Evolutionary conservation across 1,284 basidiomycete genomes (phyloP), one percentile per base, ranked within the genome.

Genomic region (Phylloporus gajari): DNA sequence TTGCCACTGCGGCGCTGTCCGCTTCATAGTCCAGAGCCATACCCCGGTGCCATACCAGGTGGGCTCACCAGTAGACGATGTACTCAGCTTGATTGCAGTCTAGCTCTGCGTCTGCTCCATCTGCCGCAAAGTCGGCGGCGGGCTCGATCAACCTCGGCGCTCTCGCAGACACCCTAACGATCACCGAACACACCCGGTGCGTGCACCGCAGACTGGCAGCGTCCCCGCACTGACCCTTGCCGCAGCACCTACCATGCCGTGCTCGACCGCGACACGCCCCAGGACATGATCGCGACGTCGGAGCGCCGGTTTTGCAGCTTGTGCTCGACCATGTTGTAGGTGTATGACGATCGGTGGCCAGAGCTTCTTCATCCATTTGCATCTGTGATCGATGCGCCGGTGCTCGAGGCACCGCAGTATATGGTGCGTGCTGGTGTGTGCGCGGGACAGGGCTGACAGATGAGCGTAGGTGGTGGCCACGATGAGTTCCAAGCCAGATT

Each of bases 331-430:
- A 91, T 91, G 90, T 81, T 91, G 7, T 91, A 90, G 90, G 76
- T 90, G 17, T 91, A 86, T 67, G 88, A 91, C 68, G 75, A 83
- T 62, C 74, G 70, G 5, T 91, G 89, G 90, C 89, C 90, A 0
- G 88, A 90, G 48, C 77, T 88, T 0, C 81, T 91, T 42, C 90
- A 91, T 72, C 91, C 90, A 7, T 91, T 91, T 73, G 90, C 90
- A 5, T 89, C 88, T 40, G 89, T 86, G 0, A 90, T 91, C 62
- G 91, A 91, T 71, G 85, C 83, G 8, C 88, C 89, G 5, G 82
- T 85, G 21, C 83, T 90, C 25, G 84, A 85, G 46, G 66, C 73
- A 1, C 88, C 90, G 3, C 81, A 86, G 25, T 84, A 83, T n/a
- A 79, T 91, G 83, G 90, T 90, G 83, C 79, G 12, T 73, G 8